Evolutionary conservation across 805 yeast species (phyloP).

Genomic region (Monosporozyma siamensis): DNA sequence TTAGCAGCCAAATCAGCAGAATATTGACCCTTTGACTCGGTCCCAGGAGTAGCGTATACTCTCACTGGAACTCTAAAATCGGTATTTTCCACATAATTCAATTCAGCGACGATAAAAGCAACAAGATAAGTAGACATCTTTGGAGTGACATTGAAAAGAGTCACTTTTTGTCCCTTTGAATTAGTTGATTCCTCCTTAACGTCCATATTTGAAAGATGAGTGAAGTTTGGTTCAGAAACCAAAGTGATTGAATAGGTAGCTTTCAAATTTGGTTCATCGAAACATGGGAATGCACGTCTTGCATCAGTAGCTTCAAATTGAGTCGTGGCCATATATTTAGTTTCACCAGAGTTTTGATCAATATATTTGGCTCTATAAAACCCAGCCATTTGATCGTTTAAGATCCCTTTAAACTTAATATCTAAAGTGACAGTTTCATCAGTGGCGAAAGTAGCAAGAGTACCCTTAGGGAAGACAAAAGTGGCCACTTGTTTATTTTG

Average conservation of each 20-base stretch:
- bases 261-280: conserved; percentile 64
- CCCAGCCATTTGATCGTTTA: conserved; percentile 64
- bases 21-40: conserved; percentile 52
- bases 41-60: conserved; percentile 50
- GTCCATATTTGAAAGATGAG: conserved; percentile 64
- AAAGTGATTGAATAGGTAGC: conserved; percentile 54
- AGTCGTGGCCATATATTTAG: conserved; percentile 24
- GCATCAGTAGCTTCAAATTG: conserved; percentile 68
- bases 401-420: conserved; percentile 48
- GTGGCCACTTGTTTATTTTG: conserved; percentile 54
- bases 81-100: conserved; percentile 48
- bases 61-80: conserved; percentile 41
- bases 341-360: conserved; percentile 33
- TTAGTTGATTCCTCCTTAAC: conserved; percentile 32
- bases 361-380: conserved; percentile 58
- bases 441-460: conserved; percentile 21
- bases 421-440: conserved; percentile 35
- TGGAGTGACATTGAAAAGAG: conserved; percentile 53
- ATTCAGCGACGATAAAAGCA: conserved; percentile 65
- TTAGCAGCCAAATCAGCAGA: conserved; percentile 56
- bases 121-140: conserved; percentile 65
- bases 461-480: conserved; percentile 42
- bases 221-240: conserved; percentile 41
- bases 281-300: conserved; percentile 69
- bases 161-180: conserved; percentile 36